phyloP scores from a whole-genome alignment of 2,329 filamentous ascomycete genomes.

The Fusarium dlaminii region DNA sequence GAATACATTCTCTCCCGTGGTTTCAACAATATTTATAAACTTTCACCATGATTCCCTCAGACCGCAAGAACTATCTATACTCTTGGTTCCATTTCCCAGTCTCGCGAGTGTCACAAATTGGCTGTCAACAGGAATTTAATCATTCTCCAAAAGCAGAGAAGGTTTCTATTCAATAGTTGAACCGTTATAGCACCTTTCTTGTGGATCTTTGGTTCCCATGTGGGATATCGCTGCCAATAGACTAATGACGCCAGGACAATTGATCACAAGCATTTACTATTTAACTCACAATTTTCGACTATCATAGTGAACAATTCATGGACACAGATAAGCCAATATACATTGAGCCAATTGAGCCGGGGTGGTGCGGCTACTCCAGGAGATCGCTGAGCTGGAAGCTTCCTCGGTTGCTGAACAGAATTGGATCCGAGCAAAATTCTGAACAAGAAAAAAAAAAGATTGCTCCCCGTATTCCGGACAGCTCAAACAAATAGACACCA shows the following conservation, averaged over 20 bases:
- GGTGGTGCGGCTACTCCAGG: neutral
- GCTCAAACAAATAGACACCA: slow-evolving; percentile 23
- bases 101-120: neutral
- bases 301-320: slow-evolving; percentile 16
- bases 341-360: neutral
- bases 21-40: neutral
- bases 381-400: slow-evolving; percentile 14
- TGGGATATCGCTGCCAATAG: slow-evolving; percentile 22
- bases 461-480: slow-evolving; percentile 12
- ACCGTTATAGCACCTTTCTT: slow-evolving; percentile 34
- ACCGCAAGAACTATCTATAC: neutral
- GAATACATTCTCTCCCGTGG: neutral
- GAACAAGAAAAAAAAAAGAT: slow-evolving; percentile 2
- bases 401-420: slow-evolving; percentile 9
- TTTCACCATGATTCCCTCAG: neutral
- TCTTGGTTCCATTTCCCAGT: neutral
- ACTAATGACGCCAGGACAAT: slow-evolving; percentile 14
- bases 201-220: slow-evolving; percentile 34
- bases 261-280: slow-evolving; percentile 17
- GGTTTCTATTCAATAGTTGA: neutral
- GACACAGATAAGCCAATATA: neutral
- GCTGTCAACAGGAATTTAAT: neutral
- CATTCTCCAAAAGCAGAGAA: neutral
- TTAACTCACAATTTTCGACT: slow-evolving; percentile 1
- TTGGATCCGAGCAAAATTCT: slow-evolving; percentile 4